A percentile compares a stretch with the other conserved stretches of the same genome.
These are phyloP conservation scores for Periconia digitata DNA, from an alignment of 2,329 filamentous ascomycete species.

Conservation along the genomic window DNA sequence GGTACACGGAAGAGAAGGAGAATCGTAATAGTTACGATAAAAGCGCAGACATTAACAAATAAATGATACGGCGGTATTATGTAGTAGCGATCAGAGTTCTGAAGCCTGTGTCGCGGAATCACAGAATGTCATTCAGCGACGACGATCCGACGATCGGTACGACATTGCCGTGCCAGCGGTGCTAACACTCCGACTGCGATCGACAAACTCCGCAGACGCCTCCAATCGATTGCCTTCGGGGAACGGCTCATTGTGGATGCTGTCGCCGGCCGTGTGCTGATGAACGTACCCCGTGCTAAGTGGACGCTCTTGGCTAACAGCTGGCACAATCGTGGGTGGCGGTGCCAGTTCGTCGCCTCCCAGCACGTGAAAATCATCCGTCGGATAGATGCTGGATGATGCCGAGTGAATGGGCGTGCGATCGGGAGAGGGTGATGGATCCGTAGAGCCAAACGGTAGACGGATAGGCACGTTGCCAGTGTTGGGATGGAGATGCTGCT, in stretches of 20 bases:
- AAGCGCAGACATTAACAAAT: no score
- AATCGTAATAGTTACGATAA: no score
- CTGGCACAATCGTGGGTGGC: conserved; percentile 18
- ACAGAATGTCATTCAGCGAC: conserved; percentile 4
- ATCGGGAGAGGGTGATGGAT: conserved; percentile 40
- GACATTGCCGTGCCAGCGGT: conserved; percentile 28
- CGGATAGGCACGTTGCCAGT: conserved; percentile 28
- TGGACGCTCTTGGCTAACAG: conserved; percentile 22
- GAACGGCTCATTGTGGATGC: conserved; percentile 36
- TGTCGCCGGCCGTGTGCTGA: conserved; percentile 41
- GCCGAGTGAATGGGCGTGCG: conserved; percentile 36
- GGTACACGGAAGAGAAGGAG: no score
- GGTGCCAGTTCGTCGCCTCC: conserved; percentile 12
- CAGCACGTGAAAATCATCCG: conserved; percentile 21
- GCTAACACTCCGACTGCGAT: conserved; percentile 37
- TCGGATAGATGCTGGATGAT: conserved; percentile 37
- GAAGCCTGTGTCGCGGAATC: no score
- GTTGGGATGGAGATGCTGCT: conserved; percentile 29
- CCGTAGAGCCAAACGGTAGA: conserved; percentile 40
- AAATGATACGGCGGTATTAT: no score
- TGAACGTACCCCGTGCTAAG: conserved; percentile 43
- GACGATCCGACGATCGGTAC: conserved; percentile 12
- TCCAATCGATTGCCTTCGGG: conserved; percentile 36
- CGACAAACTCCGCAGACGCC: conserved; percentile 40
- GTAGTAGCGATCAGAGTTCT: no score